Conservation (phyloP, 1,139 yeast species). For the Candida neerlandica region DNA sequence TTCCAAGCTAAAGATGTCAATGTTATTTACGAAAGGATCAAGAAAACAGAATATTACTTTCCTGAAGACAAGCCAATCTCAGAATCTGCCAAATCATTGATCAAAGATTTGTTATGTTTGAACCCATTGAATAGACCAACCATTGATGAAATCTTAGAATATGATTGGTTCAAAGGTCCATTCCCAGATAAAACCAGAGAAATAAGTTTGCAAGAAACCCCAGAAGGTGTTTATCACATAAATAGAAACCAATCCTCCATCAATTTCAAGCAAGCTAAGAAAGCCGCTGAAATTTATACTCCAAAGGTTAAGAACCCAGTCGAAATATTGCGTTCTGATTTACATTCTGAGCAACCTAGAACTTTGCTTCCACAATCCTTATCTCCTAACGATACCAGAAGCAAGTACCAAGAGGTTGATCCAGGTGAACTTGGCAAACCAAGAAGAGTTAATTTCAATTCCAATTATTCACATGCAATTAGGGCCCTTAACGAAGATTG, state of each 20-base stretch:
- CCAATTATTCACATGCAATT: slow-evolving; percentile 43
- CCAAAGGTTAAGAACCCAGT: slow-evolving; percentile 63
- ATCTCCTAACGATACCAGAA: slow-evolving; percentile 90
- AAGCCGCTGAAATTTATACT: slow-evolving; percentile 63
- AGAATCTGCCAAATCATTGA: slow-evolving; percentile 69
- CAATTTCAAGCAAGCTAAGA: slow-evolving; percentile 70
- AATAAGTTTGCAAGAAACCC: slow-evolving; percentile 57
- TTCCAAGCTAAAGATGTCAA: slow-evolving; percentile 96
- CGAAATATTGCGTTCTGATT: slow-evolving; percentile 68
- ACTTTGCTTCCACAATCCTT: slow-evolving; percentile 82
- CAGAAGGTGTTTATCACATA: slow-evolving; percentile 58
- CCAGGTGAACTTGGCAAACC: slow-evolving; percentile 42
- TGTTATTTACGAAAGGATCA: slow-evolving; percentile 89
- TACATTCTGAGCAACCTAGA: slow-evolving; percentile 69
- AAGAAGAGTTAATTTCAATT: slow-evolving; percentile 46
- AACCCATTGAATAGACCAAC: slow-evolving; percentile 85
- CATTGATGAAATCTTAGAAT: slow-evolving; percentile 74
- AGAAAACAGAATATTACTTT: slow-evolving; percentile 76
- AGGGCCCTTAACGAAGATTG: slow-evolving; percentile 42
- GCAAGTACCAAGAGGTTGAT: slow-evolving; percentile 78
- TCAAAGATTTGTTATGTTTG: slow-evolving; percentile 69
- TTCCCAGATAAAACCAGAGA: slow-evolving; percentile 77
- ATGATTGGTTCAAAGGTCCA: slow-evolving; percentile 82
- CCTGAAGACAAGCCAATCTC: slow-evolving; percentile 76
- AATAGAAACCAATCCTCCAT: slow-evolving; percentile 64